Conservation (phyloP, 306 rosid species). For the Cicer judaicum region DNA sequence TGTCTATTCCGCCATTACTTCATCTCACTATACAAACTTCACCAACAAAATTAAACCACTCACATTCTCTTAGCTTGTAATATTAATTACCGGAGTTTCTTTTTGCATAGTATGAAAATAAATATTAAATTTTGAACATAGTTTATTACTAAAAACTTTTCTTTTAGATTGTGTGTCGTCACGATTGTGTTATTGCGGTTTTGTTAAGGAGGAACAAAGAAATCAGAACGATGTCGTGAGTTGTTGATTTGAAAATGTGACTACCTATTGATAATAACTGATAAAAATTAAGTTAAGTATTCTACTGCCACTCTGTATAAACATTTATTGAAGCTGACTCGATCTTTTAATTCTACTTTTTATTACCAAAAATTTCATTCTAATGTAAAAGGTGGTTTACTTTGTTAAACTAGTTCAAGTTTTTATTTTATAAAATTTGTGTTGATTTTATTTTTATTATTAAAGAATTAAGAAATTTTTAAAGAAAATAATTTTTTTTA, state of each 20-base stretch:
- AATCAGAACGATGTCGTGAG: not conserved
- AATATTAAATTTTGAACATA: too few species aligned
- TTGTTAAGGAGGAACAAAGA: not conserved
- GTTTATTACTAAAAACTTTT: not conserved
- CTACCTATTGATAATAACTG: not conserved
- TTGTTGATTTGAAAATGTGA: conserved; percentile 20
- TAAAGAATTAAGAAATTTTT: too few species aligned
- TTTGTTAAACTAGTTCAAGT: too few species aligned
- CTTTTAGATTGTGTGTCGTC: conserved; percentile 4
- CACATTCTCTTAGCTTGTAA: not conserved
- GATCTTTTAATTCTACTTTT: conserved; percentile 1
- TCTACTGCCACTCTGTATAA: conserved; percentile 14
- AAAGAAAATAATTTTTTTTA: too few species aligned
- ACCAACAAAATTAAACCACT: conserved; percentile 7
- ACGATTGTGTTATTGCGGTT: not conserved
- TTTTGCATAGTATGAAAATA: not conserved
- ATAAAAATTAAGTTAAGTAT: not conserved
- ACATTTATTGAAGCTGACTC: conserved; percentile 31
- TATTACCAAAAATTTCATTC: not conserved
- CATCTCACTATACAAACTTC: not conserved
- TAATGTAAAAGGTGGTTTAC: not conserved
- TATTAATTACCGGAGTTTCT: not conserved
- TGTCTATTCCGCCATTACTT: not conserved
- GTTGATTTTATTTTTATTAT: too few species aligned
- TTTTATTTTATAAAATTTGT: too few species aligned